Evolutionary conservation across 306 rosid genomes (phyloP).

Genomic region (Inga leiocalycina): DNA sequence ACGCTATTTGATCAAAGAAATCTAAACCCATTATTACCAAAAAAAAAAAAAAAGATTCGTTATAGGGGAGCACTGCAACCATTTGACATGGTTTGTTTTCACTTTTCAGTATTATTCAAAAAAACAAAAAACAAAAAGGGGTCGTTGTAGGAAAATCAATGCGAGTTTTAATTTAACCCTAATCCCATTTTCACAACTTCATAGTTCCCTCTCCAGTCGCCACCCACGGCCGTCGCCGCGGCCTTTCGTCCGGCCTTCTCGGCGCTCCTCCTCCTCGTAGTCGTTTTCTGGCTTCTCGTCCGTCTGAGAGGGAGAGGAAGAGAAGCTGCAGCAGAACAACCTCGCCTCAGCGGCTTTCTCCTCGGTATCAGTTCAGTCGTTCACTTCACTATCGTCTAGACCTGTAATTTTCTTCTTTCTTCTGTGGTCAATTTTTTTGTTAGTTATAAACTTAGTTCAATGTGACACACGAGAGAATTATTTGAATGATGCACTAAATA

Average conservation of each 20-base stretch:
- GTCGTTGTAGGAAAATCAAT: not conserved
- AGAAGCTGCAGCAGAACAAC: not conserved
- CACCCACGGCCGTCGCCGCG: not conserved
- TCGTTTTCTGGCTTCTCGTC: not conserved
- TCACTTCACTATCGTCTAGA: not conserved
- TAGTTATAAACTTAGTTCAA: not conserved
- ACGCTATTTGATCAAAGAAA: too few relatives aligned
- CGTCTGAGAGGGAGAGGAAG: not conserved
- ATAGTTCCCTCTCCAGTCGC: not conserved
- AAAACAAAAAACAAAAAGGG: too few relatives aligned
- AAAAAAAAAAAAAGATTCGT: too few relatives aligned
- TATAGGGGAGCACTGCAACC: too few relatives aligned
- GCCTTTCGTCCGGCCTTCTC: too few relatives aligned
- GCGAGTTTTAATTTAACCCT: not conserved
- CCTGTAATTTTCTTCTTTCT: not conserved
- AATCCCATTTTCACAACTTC: not conserved
- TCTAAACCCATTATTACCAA: too few relatives aligned
- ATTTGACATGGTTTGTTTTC: too few relatives aligned
- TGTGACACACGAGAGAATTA: not conserved
- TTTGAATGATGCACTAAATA: not conserved
- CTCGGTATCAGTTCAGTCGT: not conserved
- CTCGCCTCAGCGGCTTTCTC: not conserved
- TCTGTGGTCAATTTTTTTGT: not conserved
- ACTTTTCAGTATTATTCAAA: too few relatives aligned
- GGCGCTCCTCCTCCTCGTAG: not conserved